Percentiles rank a stretch among this genome's conserved stretches.
phyloP scores from a whole-genome alignment of 305 asterid species.

The Fraxinus ornus region DNA sequence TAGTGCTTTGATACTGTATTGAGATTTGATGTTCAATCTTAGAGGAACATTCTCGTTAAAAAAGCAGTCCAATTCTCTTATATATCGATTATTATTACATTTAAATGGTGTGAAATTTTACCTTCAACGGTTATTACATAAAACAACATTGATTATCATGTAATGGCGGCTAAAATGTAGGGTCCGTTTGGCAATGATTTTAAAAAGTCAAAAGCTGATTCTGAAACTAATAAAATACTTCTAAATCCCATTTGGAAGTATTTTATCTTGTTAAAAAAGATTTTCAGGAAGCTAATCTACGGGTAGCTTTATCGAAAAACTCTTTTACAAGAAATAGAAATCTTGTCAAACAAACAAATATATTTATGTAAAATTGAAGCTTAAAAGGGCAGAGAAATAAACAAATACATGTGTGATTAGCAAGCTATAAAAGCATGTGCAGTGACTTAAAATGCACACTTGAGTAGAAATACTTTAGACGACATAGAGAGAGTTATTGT shows the following conservation, averaged over 20 bases:
- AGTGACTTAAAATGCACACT: conserved; percentile 46
- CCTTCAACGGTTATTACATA: not conserved
- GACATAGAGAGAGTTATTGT: conserved; percentile 23
- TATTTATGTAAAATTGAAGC: not conserved
- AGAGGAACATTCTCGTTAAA: not conserved
- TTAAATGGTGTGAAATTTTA: not conserved
- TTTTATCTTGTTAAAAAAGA: not conserved
- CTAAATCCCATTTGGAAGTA: not conserved
- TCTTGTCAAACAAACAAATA: not conserved
- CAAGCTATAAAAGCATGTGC: conserved; percentile 57
- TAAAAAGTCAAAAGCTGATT: not conserved
- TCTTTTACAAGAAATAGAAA: no score
- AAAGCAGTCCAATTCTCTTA: not conserved
- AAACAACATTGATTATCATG: not conserved
- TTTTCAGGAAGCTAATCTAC: no score
- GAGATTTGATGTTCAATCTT: not conserved
- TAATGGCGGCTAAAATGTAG: not conserved
- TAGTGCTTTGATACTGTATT: not conserved
- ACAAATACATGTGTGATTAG: conserved; percentile 31
- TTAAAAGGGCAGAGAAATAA: not conserved
- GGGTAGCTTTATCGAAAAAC: not conserved
- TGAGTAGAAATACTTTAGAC: conserved; percentile 18
- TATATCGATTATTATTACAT: not conserved
- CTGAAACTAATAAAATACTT: no score
- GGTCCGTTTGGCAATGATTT: not conserved